Conservation (phyloP, 768 basidiomycete species). For the Tricholoma saponaceum region DNA sequence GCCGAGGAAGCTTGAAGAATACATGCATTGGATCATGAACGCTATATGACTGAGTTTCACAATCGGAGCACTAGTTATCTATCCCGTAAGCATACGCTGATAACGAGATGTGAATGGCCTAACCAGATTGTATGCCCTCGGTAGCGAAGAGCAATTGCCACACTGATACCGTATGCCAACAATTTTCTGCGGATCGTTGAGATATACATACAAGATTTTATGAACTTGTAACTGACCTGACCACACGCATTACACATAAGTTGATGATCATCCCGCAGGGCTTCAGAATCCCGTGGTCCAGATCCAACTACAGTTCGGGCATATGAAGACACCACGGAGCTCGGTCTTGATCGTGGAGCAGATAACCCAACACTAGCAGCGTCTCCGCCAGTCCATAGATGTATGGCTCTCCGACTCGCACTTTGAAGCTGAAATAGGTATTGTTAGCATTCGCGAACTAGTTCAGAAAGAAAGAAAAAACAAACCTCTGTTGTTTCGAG, state of each 20-base stretch:
- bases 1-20: slow-evolving; percentile 85
- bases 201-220: background rate
- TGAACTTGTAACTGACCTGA: slow-evolving; percentile 35
- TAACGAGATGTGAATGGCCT: slow-evolving; percentile 14
- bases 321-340: slow-evolving; percentile 60
- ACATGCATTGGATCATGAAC: slow-evolving; percentile 82
- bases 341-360: slow-evolving; percentile 43
- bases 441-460: background rate
- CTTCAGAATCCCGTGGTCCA: slow-evolving; percentile 29
- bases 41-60: slow-evolving; percentile 74
- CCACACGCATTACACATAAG: slow-evolving; percentile 59
- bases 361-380: slow-evolving; percentile 54
- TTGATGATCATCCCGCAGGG: slow-evolving; percentile 48
- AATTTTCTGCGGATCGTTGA: slow-evolving; percentile 49
- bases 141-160: slow-evolving; percentile 78
- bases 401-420: slow-evolving; percentile 69
- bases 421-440: slow-evolving; percentile 42
- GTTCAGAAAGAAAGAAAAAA: background rate
- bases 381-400: slow-evolving; percentile 76
- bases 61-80: slow-evolving; percentile 62
- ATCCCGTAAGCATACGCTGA: background rate
- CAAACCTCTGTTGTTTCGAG: slow-evolving; percentile 64
- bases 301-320: slow-evolving; percentile 64
- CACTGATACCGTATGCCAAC: slow-evolving; percentile 85
- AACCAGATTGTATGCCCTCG: slow-evolving; percentile 72